phyloP scores from a whole-genome alignment of 1,284 basidiomycete genomes.

The Ceratobasidium sp. region DNA sequence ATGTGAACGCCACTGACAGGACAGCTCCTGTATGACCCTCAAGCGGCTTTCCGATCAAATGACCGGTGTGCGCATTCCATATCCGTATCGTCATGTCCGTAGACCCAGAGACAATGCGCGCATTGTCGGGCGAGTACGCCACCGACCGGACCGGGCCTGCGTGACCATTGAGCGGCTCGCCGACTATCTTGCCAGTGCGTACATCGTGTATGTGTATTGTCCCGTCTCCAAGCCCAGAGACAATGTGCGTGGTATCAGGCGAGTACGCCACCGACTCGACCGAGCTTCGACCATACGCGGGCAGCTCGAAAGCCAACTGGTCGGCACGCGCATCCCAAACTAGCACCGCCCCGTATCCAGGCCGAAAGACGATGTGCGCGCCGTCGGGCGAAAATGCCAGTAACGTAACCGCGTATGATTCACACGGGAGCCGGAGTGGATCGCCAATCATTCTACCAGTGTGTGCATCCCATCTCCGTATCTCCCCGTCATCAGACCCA shows the following conservation, averaged over 20 bases:
- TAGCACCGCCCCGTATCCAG: neutral
- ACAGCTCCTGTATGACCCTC: constrained; percentile 3
- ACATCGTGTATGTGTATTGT: neutral
- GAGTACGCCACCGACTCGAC: neutral
- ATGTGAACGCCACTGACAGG: neutral
- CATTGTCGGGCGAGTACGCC: too few species aligned
- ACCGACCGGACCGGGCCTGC: too few species aligned
- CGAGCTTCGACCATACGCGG: neutral
- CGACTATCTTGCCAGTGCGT: too few species aligned
- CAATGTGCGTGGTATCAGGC: neutral
- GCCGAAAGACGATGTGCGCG: neutral
- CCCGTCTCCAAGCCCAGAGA: neutral
- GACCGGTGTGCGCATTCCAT: too few species aligned
- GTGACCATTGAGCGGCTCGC: too few species aligned
- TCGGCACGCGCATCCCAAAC: neutral
- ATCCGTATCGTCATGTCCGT: too few species aligned
- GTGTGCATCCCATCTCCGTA: constrained; percentile 20
- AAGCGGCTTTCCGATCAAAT: too few species aligned
- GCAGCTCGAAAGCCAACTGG: neutral
- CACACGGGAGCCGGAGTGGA: too few species aligned
- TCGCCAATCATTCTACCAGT: neutral
- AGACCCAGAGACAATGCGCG: too few species aligned
- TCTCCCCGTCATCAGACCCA: constrained; percentile 2
- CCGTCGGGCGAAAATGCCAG: neutral
- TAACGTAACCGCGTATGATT: neutral